Conservation (phyloP, 179 eudicot genomes). For the Vitellaria paradoxa region DNA sequence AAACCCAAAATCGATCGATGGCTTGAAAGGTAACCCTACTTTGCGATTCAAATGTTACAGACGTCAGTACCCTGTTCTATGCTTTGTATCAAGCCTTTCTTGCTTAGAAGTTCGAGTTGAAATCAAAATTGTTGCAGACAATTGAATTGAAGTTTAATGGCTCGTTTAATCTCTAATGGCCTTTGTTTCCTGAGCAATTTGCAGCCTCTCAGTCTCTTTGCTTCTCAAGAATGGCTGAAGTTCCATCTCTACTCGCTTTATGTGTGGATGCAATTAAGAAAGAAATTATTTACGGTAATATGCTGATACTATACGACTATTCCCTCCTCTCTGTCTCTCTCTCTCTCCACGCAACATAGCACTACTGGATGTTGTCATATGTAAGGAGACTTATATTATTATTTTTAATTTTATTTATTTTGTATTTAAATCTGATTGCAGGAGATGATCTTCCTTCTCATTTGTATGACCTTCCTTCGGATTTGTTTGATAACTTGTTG, state of each 20-base stretch:
- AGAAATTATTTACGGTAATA: constrained; percentile 55
- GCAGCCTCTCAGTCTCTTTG: not conserved
- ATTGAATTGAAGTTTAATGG: not conserved
- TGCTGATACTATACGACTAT: too few species aligned
- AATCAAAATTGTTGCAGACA: not conserved
- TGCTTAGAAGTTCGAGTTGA: not conserved
- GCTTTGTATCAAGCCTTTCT: too few species aligned
- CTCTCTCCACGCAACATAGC: not conserved
- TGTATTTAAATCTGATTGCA: constrained; percentile 21
- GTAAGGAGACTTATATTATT: not conserved
- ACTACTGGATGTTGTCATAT: not conserved
- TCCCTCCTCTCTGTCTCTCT: too few species aligned
- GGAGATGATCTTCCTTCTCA: constrained; percentile 41
- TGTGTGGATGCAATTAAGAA: constrained; percentile 38
- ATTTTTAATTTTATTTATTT: not conserved
- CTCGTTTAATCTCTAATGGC: not conserved
- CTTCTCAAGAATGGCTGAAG: constrained; percentile 37
- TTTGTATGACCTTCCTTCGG: constrained; percentile 61
- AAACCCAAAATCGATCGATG: not conserved
- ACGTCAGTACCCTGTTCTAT: not conserved
- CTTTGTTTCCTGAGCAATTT: not conserved
- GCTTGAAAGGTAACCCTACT: constrained; percentile 12
- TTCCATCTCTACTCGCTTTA: constrained; percentile 52
- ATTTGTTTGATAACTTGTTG: constrained; percentile 68
- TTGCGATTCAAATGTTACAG: not conserved